Conservation (phyloP, 305 asterid species). For the Fraxinus greggii region DNA sequence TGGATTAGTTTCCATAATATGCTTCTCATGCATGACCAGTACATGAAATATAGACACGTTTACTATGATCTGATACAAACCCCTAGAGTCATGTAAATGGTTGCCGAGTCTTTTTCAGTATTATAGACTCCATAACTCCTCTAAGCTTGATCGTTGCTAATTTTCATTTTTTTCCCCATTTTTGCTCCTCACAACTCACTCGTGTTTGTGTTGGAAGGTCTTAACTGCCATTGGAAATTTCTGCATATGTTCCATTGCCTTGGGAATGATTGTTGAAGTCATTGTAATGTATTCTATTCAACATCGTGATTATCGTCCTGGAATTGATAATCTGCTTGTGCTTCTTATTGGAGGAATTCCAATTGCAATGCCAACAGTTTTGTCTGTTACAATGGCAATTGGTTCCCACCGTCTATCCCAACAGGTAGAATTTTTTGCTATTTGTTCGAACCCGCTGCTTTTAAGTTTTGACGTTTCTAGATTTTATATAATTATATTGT, state of each 20-base stretch:
- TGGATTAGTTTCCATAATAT: not conserved
- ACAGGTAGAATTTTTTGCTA: slow-evolving; percentile 47
- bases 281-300: slow-evolving; percentile 83
- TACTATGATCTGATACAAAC: no score
- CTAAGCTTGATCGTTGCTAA: not conserved
- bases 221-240: slow-evolving; percentile 83
- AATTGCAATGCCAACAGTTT: slow-evolving; percentile 79
- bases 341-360: slow-evolving; percentile 85
- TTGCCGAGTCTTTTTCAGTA: not conserved
- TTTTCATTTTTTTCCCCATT: not conserved
- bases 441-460: slow-evolving; percentile 4
- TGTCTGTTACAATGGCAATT: slow-evolving; percentile 80
- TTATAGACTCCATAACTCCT: not conserved
- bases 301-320: slow-evolving; percentile 64
- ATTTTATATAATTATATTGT: not conserved
- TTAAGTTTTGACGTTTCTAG: not conserved
- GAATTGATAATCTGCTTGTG: slow-evolving; percentile 76
- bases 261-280: slow-evolving; percentile 75
- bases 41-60: not conserved
- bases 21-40: not conserved
- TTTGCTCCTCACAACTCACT: slow-evolving; percentile 13
- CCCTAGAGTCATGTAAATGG: not conserved
- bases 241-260: slow-evolving; percentile 80
- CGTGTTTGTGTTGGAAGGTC: slow-evolving; percentile 43
- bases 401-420: slow-evolving; percentile 83